A percentile compares a stretch with the other conserved stretches of the same genome.
Evolutionary conservation across 1,139 yeast species (phyloP).

Genomic region (Yamadazyma trypodendri): DNA sequence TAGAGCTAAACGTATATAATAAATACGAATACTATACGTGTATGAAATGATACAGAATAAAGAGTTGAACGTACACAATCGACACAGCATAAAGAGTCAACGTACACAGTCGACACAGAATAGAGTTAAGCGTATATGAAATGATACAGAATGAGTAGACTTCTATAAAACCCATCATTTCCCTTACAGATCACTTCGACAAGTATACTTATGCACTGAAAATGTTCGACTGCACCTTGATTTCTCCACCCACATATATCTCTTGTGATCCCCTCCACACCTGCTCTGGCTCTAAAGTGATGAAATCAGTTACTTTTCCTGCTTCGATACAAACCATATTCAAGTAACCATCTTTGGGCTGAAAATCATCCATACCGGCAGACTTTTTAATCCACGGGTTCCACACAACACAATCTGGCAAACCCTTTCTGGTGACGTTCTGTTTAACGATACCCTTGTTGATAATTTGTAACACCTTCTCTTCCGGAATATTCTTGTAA

Average conservation of each 20-base stretch:
- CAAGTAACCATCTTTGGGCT: slow-evolving; percentile 79
- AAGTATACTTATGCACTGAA: no score
- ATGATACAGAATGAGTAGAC: no score
- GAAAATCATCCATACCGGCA: slow-evolving; percentile 78
- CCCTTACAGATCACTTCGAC: no score
- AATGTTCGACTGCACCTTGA: slow-evolving; percentile 44
- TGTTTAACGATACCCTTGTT: slow-evolving; percentile 69
- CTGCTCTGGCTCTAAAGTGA: slow-evolving; percentile 60
- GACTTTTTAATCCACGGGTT: slow-evolving; percentile 92
- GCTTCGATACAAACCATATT: slow-evolving; percentile 94
- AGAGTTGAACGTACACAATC: no score
- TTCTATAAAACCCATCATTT: no score
- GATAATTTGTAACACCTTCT: slow-evolving; percentile 60
- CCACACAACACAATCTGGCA: slow-evolving; percentile 95
- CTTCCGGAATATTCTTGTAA: slow-evolving; percentile 58
- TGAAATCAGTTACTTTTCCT: slow-evolving; percentile 76
- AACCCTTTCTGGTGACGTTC: slow-evolving; percentile 60
- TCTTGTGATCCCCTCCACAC: slow-evolving; percentile 58
- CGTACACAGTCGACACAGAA: no score
- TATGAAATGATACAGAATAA: no score
- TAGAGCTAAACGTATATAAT: background rate
- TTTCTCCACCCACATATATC: slow-evolving; percentile 41
- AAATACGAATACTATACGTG: no score
- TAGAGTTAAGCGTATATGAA: no score
- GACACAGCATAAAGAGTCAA: no score